A percentile compares a stretch with the other conserved stretches of the same genome.
These are phyloP conservation scores for Candida sakaeoensis DNA, from an alignment of 805 yeast genomes.

Conservation along the genomic window DNA sequence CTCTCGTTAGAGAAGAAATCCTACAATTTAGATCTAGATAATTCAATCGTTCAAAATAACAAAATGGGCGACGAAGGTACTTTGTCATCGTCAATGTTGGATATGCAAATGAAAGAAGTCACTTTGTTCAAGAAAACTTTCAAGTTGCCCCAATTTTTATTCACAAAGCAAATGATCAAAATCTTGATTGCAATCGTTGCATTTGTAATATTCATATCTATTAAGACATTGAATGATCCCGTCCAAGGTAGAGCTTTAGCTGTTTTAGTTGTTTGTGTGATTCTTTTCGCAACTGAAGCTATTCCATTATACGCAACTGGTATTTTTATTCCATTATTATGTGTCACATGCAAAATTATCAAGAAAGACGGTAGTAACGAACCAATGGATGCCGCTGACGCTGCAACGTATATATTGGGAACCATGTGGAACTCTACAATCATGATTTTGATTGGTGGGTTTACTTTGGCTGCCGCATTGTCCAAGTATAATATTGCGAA, in stretches of 20 bases:
- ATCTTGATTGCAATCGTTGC: conserved; percentile 44
- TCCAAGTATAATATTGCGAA: conserved; percentile 90
- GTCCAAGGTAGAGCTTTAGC: conserved; percentile 74
- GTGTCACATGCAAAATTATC: conserved; percentile 45
- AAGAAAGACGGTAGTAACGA: conserved; percentile 39
- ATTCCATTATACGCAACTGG: conserved; percentile 49
- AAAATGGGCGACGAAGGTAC: conserved; percentile 26
- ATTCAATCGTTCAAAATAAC: conserved; percentile 12
- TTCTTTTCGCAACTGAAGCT: conserved; percentile 52
- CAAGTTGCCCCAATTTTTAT: conserved; percentile 44
- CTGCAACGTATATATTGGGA: conserved; percentile 74
- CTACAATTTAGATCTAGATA: conserved; percentile 25
- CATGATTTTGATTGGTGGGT: conserved; percentile 87
- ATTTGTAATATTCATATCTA: conserved; percentile 49
- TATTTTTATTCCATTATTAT: conserved; percentile 45
- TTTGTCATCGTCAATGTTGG: conserved; percentile 15
- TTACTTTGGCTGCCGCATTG: conserved; percentile 90
- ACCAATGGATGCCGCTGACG: conserved; percentile 59
- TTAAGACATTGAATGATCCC: conserved; percentile 58
- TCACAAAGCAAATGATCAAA: conserved; percentile 47
- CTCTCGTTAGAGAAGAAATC: conserved; percentile 55
- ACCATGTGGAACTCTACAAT: conserved; percentile 96
- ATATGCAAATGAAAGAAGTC: conserved; percentile 16
- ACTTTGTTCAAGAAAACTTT: conserved; percentile 16
- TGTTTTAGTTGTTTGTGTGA: conserved; percentile 52